Percentiles rank a stretch among this genome's conserved stretches.
Evolutionary conservation across 257 asterid species (phyloP).

Genomic region (Solanum sejunctum): DNA sequence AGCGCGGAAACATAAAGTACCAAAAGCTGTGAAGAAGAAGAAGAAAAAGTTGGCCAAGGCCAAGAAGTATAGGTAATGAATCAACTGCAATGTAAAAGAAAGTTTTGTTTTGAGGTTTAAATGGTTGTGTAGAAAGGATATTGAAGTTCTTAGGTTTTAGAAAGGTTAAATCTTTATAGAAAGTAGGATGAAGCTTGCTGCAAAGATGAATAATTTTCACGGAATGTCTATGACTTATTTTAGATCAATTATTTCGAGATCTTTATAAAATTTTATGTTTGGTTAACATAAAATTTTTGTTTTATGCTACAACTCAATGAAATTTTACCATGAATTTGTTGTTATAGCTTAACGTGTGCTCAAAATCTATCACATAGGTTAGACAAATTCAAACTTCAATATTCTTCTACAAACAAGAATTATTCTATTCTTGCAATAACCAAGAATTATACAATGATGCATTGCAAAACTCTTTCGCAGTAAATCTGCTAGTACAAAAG

Average conservation of each 20-base stretch:
- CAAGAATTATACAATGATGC: background rate
- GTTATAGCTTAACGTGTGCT: too few species aligned
- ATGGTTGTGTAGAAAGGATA: background rate
- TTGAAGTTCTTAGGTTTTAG: background rate
- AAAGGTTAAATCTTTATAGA: background rate
- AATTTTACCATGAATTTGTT: too few species aligned
- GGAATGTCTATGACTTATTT: too few species aligned
- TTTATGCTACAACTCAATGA: background rate
- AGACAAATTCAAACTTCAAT: background rate
- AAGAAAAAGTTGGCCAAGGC: constrained; percentile 87
- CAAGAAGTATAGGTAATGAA: constrained; percentile 48
- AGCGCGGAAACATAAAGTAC: constrained; percentile 64
- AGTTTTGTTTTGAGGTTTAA: background rate
- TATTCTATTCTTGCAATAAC: background rate
- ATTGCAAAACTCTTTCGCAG: background rate
- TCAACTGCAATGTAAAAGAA: background rate
- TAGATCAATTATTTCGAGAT: too few species aligned
- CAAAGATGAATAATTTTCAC: background rate
- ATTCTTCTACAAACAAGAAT: background rate
- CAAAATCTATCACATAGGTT: too few species aligned
- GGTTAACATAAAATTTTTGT: too few species aligned
- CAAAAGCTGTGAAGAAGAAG: constrained; percentile 76
- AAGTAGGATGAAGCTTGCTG: background rate
- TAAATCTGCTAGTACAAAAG: background rate
- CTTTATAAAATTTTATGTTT: too few species aligned